A percentile compares a stretch with the other conserved stretches of the same genome.
These are phyloP conservation scores for Pseudomicrostroma phylloplanum DNA, from an alignment of 1,284 basidiomycete species.

Conservation along the genomic window DNA sequence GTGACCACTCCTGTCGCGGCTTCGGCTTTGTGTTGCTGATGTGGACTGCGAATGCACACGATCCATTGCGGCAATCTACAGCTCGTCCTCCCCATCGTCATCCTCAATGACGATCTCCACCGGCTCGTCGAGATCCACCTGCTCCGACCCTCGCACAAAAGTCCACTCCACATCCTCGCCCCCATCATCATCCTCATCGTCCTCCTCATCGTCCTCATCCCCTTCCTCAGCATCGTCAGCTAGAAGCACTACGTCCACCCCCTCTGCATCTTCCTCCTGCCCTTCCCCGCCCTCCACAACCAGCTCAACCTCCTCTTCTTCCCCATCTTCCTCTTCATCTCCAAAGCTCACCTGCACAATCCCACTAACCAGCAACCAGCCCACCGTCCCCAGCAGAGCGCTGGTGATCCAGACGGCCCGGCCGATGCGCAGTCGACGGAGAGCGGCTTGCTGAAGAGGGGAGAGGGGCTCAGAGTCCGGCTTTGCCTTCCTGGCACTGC, in stretches of 20 bases:
- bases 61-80: no score
- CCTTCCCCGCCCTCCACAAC: neutral
- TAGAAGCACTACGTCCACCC: conserved; percentile 9
- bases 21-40: no score
- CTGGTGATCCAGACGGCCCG: conserved; percentile 29
- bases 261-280: conserved; percentile 14
- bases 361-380: conserved; percentile 35
- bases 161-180: conserved; percentile 13
- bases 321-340: conserved; percentile 11
- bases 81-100: no score
- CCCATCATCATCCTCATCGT: conserved; percentile 15
- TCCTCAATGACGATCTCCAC: no score
- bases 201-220: neutral
- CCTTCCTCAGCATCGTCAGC: conserved; percentile 10
- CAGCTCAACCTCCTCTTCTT: conserved; percentile 9
- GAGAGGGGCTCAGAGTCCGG: neutral
- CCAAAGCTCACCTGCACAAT: conserved; percentile 33
- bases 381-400: conserved; percentile 32
- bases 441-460: neutral
- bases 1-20: no score
- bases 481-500: neutral
- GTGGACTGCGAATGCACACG: no score
- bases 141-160: no score
- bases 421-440: conserved; percentile 15
- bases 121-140: no score